Evolutionary conservation across 805 yeast species (phyloP).

Genomic region (Wickerhamiella nectarea): DNA sequence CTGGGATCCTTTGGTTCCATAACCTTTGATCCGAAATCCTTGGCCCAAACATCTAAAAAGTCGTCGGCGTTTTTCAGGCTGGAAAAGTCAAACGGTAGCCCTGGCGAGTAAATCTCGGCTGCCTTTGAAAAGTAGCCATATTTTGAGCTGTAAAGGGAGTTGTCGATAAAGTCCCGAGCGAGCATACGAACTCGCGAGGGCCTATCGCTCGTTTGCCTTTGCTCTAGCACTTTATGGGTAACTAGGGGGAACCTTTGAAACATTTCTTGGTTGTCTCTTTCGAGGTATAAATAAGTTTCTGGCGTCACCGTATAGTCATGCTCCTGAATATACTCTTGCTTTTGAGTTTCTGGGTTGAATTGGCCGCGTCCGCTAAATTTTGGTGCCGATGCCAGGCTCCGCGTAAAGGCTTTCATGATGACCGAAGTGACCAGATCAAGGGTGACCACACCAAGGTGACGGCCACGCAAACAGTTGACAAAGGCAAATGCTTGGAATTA

Average conservation of each 20-base stretch:
- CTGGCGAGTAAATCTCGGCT: constrained; percentile 62
- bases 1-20: constrained; percentile 10
- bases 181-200: constrained; percentile 58
- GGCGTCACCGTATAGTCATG: constrained; percentile 27
- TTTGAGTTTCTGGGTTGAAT: constrained; percentile 4
- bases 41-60: constrained; percentile 54
- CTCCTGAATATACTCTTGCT: constrained; percentile 16
- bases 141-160: constrained; percentile 63
- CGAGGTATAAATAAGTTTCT: constrained; percentile 24
- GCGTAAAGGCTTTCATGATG: neutral
- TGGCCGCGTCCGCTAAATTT: constrained; percentile 10
- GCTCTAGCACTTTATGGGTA: constrained; percentile 27
- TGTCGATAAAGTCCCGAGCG: constrained; percentile 71
- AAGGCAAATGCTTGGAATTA: constrained; percentile 18
- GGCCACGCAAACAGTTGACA: too few species aligned
- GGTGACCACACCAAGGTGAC: too few species aligned
- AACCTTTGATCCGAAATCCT: constrained; percentile 34
- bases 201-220: constrained; percentile 27
- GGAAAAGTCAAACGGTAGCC: constrained; percentile 48
- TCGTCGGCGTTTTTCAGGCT: constrained; percentile 49
- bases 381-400: neutral
- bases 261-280: constrained; percentile 25
- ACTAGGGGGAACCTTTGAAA: constrained; percentile 36
- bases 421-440: too few species aligned
- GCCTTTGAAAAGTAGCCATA: constrained; percentile 75